phyloP scores from a whole-genome alignment of 1,284 basidiomycete species.

The Ganoderma leucocontextum region DNA sequence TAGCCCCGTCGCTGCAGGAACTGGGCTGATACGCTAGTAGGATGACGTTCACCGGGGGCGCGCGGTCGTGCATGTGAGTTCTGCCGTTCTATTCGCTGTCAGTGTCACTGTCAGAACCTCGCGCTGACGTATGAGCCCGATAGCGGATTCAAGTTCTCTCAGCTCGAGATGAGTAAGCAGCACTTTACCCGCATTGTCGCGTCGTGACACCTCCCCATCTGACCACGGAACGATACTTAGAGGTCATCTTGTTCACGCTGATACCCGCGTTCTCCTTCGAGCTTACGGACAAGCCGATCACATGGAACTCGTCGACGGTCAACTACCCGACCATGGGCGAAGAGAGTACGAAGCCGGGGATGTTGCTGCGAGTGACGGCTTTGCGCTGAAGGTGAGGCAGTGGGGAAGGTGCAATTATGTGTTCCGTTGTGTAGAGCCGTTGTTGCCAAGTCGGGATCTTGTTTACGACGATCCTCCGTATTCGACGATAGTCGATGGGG shows the following conservation, averaged over 20 bases:
- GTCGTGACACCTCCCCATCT: background rate
- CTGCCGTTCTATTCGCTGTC: background rate
- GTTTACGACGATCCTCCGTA: background rate
- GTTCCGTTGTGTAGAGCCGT: background rate
- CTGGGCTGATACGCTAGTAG: background rate
- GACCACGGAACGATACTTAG: background rate
- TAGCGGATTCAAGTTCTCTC: constrained; percentile 14
- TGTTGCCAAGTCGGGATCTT: too few relatives aligned
- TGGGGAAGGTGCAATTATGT: background rate
- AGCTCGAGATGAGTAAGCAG: constrained; percentile 12
- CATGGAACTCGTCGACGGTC: constrained; percentile 33
- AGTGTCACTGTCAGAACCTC: background rate
- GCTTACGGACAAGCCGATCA: constrained; percentile 27
- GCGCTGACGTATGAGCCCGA: too few relatives aligned
- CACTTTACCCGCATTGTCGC: background rate
- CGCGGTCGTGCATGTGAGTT: constrained; percentile 10
- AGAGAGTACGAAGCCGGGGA: constrained; percentile 29
- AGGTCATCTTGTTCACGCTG: constrained; percentile 25
- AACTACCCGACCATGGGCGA: constrained; percentile 35
- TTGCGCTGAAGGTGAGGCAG: background rate
- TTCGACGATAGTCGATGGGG: background rate
- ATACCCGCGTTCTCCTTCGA: constrained; percentile 22
- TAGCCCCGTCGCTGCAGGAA: too few relatives aligned
- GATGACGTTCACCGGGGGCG: constrained; percentile 10
- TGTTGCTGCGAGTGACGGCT: constrained; percentile 27